phyloP scores from a whole-genome alignment of 805 yeast species.

The Candida berthetii region DNA sequence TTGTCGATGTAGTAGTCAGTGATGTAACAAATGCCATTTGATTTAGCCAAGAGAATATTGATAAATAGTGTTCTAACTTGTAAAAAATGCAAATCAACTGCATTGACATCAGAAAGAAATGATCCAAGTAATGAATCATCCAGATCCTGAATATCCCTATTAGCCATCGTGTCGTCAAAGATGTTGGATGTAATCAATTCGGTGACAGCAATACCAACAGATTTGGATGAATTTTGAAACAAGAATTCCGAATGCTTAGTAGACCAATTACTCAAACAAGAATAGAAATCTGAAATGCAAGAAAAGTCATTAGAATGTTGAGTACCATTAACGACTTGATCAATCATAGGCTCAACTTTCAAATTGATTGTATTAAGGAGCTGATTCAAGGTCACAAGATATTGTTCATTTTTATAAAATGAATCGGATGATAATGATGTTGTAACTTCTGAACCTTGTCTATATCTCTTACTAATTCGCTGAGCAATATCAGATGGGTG shows the following conservation, averaged over 20 bases:
- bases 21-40: constrained; percentile 22
- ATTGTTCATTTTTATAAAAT: not conserved
- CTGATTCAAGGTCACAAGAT: not conserved
- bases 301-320: not conserved
- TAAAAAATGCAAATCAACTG: constrained; percentile 25
- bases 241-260: constrained; percentile 21
- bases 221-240: constrained; percentile 5
- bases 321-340: not conserved
- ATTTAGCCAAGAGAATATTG: constrained; percentile 11
- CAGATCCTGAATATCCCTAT: constrained; percentile 6
- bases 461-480: constrained; percentile 34
- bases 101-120: constrained; percentile 23
- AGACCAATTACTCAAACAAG: constrained; percentile 5
- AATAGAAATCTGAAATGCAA: constrained; percentile 5
- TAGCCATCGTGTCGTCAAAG: constrained; percentile 13
- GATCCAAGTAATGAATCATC: constrained; percentile 11
- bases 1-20: constrained; percentile 33
- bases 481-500: constrained; percentile 20
- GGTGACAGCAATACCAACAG: constrained; percentile 17
- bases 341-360: not conserved
- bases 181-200: constrained; percentile 24
- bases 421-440: not conserved
- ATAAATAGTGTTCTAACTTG: constrained; percentile 30
- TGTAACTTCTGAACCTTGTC: constrained; percentile 19
- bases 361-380: not conserved